Evolutionary conservation across 129 eudicot species (phyloP), one percentile per base, ranked within the genome.

Genomic region (Artemisia tridentata): DNA sequence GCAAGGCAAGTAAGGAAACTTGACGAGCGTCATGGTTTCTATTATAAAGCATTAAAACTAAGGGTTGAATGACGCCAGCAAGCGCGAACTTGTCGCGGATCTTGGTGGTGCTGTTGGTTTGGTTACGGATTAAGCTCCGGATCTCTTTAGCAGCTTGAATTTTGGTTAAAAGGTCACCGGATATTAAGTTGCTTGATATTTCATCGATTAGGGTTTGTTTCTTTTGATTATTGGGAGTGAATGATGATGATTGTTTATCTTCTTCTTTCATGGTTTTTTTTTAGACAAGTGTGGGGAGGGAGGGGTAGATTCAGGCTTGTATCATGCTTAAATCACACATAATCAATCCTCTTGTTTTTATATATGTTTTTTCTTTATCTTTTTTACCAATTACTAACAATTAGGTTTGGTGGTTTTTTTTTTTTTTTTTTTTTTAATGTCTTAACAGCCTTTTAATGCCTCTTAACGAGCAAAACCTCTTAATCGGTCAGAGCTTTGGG

Each of bases 91-190:
- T 80, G 29, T 85, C 68, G 18, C 97, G 95, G 54, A 80, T 78
- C 49, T 81, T 79, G 13, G 67, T 71, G 57, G 67, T 71, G 62
- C 91, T 81, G 21, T 78, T 78, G 69, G 61, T 76, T 29, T 82
- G 78, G 20, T 88, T 83, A 9, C 95, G 84, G 4, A 90, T 89
- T 21, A 90, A 68, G 63, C 72, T 83, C 46, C 95, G 68, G 11
- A 90, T 80, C 56, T 87, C 89, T 55, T 80, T 83, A 38, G 97
- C 95, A 23, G 95, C 95, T 58, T 90, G 87, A 31, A 85, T 90
- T 72, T 83, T 86, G 23, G 81, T 60, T n/a, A n/a, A 61, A 15
- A 90, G 85, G 76, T 87, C 86, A 0, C 95, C 97, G 66, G 58
- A 12, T 48, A 75, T 81, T 3, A 90, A 66, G 57, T 79, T 83